phyloP scores from a whole-genome alignment of 768 basidiomycete species.

The Suillus spraguei region DNA sequence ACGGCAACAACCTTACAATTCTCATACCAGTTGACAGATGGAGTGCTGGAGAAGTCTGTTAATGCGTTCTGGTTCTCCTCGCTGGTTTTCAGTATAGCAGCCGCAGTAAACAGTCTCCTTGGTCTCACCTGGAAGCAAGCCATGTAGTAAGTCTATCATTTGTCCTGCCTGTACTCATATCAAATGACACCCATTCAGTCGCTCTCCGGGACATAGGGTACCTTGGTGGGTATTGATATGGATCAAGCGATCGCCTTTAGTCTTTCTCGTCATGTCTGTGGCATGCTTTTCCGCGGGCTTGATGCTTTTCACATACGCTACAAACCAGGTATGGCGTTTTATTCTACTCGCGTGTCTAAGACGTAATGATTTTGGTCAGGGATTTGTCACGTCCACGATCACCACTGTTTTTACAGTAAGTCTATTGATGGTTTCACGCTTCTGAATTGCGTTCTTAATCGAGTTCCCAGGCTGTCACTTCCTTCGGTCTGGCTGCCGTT shows the following conservation, averaged over 20 bases:
- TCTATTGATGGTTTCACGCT: slow-evolving; percentile 5
- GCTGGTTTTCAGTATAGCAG: slow-evolving; percentile 54
- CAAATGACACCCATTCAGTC: slow-evolving; percentile 36
- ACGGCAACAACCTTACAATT: slow-evolving; percentile 54
- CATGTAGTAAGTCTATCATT: slow-evolving; percentile 47
- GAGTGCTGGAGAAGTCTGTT: slow-evolving; percentile 42
- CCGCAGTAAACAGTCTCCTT: slow-evolving; percentile 54
- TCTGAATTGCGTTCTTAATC: slow-evolving; percentile 15
- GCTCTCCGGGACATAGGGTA: slow-evolving; percentile 56
- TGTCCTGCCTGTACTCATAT: slow-evolving; percentile 12
- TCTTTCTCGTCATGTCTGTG: slow-evolving; percentile 83
- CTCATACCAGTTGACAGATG: slow-evolving; percentile 39
- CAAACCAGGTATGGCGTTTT: slow-evolving; percentile 54
- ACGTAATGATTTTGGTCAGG: slow-evolving; percentile 38
- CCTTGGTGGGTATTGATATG: slow-evolving; percentile 71
- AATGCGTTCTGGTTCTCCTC: slow-evolving; percentile 60
- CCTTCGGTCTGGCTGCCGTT: slow-evolving; percentile 49
- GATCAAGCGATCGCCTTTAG: slow-evolving; percentile 84
- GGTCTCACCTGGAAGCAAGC: slow-evolving; percentile 60
- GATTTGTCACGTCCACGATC: slow-evolving; percentile 61
- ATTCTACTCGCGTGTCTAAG: slow-evolving; percentile 15
- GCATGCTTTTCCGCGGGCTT: slow-evolving; percentile 82
- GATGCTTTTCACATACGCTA: slow-evolving; percentile 77
- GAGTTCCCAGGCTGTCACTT: slow-evolving; percentile 35
- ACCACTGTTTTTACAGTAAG: slow-evolving; percentile 71